These are phyloP conservation scores for Falciphora oryzae DNA, from an alignment of 2,329 filamentous ascomycete species.

Conservation along the genomic window DNA sequence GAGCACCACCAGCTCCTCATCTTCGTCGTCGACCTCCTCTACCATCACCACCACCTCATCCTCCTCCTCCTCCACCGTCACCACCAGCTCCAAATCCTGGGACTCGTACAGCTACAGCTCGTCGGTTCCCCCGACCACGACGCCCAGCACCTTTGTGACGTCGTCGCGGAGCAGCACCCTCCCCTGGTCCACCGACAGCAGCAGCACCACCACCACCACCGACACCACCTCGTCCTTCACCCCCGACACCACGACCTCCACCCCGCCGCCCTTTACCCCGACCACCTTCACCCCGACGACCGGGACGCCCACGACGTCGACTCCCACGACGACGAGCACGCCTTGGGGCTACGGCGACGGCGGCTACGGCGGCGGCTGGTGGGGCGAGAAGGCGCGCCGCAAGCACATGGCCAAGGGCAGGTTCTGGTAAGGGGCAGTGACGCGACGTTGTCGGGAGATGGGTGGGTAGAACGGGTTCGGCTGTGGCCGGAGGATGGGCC, in stretches of 20 bases:
- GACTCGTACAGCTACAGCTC: constrained; percentile 6
- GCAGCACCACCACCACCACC: neutral
- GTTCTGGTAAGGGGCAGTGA: too few relatives aligned
- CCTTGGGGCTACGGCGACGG: constrained; percentile 8
- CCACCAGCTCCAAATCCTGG: too few relatives aligned
- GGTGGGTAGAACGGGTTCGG: too few relatives aligned
- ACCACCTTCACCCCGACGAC: neutral
- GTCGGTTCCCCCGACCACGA: neutral
- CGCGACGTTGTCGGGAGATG: too few relatives aligned
- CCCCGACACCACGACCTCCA: neutral
- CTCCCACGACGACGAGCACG: constrained; percentile 2
- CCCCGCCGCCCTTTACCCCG: too few relatives aligned
- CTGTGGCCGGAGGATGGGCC: neutral
- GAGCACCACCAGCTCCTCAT: neutral
- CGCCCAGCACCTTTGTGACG: constrained; percentile 8
- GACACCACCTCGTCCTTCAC: neutral
- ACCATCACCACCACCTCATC: neutral
- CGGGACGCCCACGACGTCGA: neutral
- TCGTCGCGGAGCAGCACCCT: constrained; percentile 1
- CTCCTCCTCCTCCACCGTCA: neutral
- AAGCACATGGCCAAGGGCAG: neutral
- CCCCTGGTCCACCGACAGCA: constrained; percentile 2
- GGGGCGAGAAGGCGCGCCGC: neutral
- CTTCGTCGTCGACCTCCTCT: neutral
- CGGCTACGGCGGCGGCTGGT: neutral